phyloP scores from a whole-genome alignment of 257 asterid genomes.

The Solanum paucissectum region DNA sequence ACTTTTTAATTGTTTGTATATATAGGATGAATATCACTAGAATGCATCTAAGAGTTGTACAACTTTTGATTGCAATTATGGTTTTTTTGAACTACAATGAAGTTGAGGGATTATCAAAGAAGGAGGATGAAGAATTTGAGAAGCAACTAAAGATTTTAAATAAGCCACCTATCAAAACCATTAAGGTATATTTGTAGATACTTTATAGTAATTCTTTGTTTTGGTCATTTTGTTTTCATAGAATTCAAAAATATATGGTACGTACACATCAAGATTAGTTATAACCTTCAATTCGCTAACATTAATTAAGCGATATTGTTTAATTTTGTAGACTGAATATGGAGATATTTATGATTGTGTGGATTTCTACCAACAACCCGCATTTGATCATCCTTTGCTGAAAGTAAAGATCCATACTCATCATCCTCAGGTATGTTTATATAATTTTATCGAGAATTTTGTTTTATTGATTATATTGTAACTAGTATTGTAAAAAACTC shows the following conservation, averaged over 20 bases:
- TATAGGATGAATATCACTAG: not conserved
- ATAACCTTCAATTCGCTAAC: no score
- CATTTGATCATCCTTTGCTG: not conserved
- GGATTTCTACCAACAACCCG: not conserved
- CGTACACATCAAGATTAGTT: no score
- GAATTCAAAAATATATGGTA: no score
- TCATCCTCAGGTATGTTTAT: not conserved
- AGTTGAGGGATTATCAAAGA: not conserved
- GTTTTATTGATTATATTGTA: not conserved
- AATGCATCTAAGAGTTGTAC: not conserved
- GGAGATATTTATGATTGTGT: not conserved
- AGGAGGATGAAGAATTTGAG: not conserved
- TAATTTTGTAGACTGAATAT: not conserved
- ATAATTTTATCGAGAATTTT: not conserved
- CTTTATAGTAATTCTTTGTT: no score
- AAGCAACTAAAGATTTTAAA: not conserved
- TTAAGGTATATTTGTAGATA: no score
- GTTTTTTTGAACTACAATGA: not conserved
- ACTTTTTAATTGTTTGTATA: not conserved
- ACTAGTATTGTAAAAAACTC: not conserved
- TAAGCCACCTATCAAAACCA: no score
- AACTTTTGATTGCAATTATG: not conserved
- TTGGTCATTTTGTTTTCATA: no score
- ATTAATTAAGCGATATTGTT: not conserved
- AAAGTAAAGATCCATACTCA: not conserved